Conservation (phyloP, 306 rosid species). For the Hippophae gyantsensis region DNA sequence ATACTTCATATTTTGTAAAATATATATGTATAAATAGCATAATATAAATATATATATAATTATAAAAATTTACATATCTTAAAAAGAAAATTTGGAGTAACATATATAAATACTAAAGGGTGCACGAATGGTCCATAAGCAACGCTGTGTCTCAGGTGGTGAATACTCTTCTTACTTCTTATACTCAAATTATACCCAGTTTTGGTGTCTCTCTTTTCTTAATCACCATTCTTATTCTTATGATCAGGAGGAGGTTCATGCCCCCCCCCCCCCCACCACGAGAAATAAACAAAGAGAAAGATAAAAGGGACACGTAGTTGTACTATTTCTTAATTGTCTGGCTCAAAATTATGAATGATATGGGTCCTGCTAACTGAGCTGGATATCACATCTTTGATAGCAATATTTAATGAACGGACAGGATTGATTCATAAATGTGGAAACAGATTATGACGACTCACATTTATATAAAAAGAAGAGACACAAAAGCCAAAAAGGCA, state of each 20-base stretch:
- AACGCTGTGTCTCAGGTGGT: slow-evolving; percentile 42
- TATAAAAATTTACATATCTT: too few species aligned
- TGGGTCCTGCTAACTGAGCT: slow-evolving; percentile 18
- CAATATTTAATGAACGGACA: slow-evolving; percentile 17
- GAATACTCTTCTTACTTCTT: slow-evolving; percentile 6
- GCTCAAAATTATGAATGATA: slow-evolving; percentile 14
- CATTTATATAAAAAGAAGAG: background rate
- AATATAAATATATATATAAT: too few species aligned
- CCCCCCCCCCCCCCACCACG: too few species aligned
- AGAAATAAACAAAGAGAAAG: too few species aligned
- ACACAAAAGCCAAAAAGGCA: slow-evolving; percentile 3
- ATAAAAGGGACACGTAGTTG: too few species aligned
- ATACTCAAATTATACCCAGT: background rate
- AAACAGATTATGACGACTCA: background rate
- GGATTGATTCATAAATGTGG: slow-evolving; percentile 13
- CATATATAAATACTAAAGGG: too few species aligned
- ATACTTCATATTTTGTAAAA: too few species aligned
- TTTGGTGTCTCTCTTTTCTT: background rate
- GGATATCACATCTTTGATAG: slow-evolving; percentile 22
- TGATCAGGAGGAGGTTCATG: too few species aligned
- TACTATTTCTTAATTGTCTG: background rate
- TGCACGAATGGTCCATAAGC: slow-evolving; percentile 43
- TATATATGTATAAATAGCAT: too few species aligned
- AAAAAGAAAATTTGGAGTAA: too few species aligned
- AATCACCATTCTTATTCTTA: too few species aligned